These are phyloP conservation scores for Boletus coccyginus DNA, from an alignment of 768 basidiomycete genomes.

Conservation along the genomic window DNA sequence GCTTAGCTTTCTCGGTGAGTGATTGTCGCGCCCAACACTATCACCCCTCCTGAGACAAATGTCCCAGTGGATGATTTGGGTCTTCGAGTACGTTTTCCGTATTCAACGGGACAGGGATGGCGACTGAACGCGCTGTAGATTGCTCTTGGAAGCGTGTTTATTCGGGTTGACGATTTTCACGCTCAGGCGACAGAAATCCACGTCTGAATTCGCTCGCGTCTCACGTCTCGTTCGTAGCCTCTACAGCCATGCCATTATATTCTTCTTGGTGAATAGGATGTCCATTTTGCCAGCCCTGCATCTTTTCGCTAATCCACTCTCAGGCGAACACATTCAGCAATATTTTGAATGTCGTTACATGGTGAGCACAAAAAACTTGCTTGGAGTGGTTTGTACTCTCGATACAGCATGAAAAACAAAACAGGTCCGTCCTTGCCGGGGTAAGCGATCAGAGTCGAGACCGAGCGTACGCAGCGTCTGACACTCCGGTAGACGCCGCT, in stretches of 20 bases:
- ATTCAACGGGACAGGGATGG: no score
- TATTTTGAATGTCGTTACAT: neutral
- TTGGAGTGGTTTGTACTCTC: neutral
- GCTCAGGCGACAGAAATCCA: neutral
- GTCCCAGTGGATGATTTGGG: conserved; percentile 1
- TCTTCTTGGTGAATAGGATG: neutral
- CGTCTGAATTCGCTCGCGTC: neutral
- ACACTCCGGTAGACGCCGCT: neutral
- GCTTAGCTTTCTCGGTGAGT: conserved; percentile 1
- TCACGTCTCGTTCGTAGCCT: neutral
- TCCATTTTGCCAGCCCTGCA: neutral
- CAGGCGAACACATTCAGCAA: neutral
- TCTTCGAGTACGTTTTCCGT: neutral
- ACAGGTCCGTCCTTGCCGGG: neutral
- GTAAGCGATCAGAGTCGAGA: neutral
- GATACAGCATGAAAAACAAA: neutral
- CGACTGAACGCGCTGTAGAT: neutral
- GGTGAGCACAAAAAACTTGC: neutral
- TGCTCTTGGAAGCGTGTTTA: neutral
- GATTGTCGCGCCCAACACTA: neutral
- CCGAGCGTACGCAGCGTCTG: neutral
- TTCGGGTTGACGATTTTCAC: neutral
- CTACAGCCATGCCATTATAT: neutral
- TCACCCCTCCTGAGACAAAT: neutral
- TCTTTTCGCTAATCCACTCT: neutral